These are phyloP conservation scores for Diplodia scrobiculata DNA, from an alignment of 2,329 filamentous ascomycete genomes.

Conservation along the genomic window DNA sequence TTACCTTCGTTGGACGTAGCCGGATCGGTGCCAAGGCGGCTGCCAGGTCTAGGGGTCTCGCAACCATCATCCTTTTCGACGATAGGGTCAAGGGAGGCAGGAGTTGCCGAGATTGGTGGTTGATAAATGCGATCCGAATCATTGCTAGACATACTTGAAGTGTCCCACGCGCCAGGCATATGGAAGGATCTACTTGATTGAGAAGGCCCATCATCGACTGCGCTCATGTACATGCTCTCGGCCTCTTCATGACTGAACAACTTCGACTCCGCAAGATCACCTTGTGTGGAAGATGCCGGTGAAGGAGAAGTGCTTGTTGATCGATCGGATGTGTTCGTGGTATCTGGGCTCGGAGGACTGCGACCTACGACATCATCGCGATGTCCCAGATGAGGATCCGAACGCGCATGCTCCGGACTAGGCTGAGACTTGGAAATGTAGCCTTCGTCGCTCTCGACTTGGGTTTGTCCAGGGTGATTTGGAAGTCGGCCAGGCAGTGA, in stretches of 20 bases:
- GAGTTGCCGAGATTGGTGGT: background rate
- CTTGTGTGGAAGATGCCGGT: slow-evolving; percentile 21
- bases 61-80: slow-evolving; percentile 42
- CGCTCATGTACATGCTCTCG: slow-evolving; percentile 84
- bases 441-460: background rate
- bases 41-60: slow-evolving; percentile 46
- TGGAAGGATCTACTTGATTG: slow-evolving; percentile 33
- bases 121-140: slow-evolving; percentile 25
- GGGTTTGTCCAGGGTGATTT: background rate
- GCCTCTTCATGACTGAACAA: slow-evolving; percentile 78
- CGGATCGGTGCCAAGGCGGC: slow-evolving; percentile 35
- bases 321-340: slow-evolving; percentile 1
- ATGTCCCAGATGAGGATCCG: background rate
- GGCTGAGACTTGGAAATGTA: slow-evolving; percentile 14
- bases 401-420: background rate
- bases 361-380: background rate
- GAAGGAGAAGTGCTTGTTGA: slow-evolving; percentile 18
- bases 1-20: background rate
- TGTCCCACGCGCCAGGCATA: slow-evolving; percentile 51
- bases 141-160: slow-evolving; percentile 34
- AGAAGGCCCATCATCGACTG: slow-evolving; percentile 51
- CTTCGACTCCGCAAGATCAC: slow-evolving; percentile 56
- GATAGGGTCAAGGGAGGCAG: slow-evolving; percentile 33
- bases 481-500: slow-evolving; percentile 10
- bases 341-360: background rate